Conservation (phyloP, 2,329 filamentous ascomycete species). For the Colletotrichum magnum region DNA sequence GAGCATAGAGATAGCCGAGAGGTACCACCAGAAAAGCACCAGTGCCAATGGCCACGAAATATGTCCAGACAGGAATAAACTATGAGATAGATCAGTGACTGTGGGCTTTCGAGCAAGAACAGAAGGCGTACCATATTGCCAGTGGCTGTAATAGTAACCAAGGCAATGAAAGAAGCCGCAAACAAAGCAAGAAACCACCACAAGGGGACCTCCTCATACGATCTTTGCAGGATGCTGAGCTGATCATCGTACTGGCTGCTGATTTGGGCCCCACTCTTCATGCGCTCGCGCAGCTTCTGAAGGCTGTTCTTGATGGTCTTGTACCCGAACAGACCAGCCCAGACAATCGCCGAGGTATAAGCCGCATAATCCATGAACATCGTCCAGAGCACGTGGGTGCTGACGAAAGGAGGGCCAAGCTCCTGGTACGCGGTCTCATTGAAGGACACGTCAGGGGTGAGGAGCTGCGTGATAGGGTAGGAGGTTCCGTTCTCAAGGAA, state of each 20-base stretch:
- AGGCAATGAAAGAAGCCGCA: slow-evolving; percentile 54
- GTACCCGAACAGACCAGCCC: slow-evolving; percentile 61
- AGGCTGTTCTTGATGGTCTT: slow-evolving; percentile 55
- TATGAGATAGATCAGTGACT: not conserved
- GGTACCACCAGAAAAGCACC: slow-evolving; percentile 70
- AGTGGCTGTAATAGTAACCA: slow-evolving; percentile 65
- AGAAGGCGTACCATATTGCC: slow-evolving; percentile 55
- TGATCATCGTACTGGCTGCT: slow-evolving; percentile 66
- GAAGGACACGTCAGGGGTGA: slow-evolving; percentile 65
- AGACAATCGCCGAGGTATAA: slow-evolving; percentile 66
- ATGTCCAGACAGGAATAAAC: slow-evolving; percentile 74
- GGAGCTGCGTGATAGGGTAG: slow-evolving; percentile 56
- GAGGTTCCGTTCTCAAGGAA: slow-evolving; percentile 62
- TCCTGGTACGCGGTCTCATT: slow-evolving; percentile 72
- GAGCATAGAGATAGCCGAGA: slow-evolving; percentile 71
- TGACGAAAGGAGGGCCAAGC: slow-evolving; percentile 68
- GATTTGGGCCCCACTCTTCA: slow-evolving; percentile 62
- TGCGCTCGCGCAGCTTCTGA: slow-evolving; percentile 24
- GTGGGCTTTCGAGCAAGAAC: not conserved
- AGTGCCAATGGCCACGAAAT: slow-evolving; percentile 69
- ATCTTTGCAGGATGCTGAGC: slow-evolving; percentile 70
- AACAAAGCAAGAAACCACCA: slow-evolving; percentile 72
- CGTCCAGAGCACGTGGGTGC: slow-evolving; percentile 37
- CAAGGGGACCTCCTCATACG: slow-evolving; percentile 70
- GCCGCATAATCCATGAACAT: slow-evolving; percentile 60